Conservation (phyloP, 1,284 basidiomycete species). For the Rhodotorula sp. region DNA sequence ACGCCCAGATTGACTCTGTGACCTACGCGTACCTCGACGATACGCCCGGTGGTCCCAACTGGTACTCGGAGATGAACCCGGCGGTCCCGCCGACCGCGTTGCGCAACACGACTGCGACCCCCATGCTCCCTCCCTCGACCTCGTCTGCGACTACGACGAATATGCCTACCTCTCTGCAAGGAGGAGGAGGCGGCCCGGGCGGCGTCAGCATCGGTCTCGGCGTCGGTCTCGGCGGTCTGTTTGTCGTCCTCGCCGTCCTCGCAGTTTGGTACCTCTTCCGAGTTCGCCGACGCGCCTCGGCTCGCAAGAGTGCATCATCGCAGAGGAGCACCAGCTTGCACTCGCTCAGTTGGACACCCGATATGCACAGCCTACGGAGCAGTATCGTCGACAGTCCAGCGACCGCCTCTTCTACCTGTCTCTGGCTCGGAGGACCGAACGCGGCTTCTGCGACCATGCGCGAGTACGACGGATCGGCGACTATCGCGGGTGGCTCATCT, state of each 20-base stretch:
- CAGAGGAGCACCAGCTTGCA: background rate
- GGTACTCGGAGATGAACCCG: slow-evolving; percentile 2
- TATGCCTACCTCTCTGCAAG: background rate
- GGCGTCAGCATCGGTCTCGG: slow-evolving; percentile 8
- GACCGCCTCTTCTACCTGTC: background rate
- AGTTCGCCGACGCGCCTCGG: background rate
- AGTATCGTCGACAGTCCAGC: background rate
- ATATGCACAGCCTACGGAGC: background rate
- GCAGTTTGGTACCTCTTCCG: background rate
- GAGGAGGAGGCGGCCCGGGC: background rate
- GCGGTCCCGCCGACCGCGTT: slow-evolving; percentile 4
- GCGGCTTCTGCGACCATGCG: background rate
- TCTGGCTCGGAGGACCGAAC: background rate
- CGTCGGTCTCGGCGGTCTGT: slow-evolving; percentile 7
- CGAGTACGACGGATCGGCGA: background rate
- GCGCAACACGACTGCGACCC: slow-evolving; percentile 8
- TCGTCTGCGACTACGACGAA: background rate
- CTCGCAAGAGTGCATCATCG: background rate
- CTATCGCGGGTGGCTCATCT: background rate
- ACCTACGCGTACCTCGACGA: background rate
- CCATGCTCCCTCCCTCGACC: background rate
- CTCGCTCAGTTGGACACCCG: background rate
- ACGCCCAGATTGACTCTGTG: slow-evolving; percentile 9
- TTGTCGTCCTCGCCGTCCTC: background rate
- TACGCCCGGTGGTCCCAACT: background rate